Evolutionary conservation across 2,329 filamentous ascomycete genomes (phyloP).

Genomic region (Curvularia eragrostidis): DNA sequence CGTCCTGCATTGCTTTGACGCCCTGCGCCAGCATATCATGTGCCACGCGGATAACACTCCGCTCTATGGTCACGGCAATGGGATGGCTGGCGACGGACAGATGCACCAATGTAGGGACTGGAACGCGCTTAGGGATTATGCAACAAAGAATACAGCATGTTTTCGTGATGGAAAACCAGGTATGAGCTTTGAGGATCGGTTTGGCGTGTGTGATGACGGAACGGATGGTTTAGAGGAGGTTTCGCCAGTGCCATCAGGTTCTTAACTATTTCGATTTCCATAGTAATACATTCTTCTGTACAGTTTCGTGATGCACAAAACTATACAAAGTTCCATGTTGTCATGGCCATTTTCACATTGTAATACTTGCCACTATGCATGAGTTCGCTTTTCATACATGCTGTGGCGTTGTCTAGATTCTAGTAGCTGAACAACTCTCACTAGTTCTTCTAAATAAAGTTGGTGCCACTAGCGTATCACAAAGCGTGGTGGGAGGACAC

Average conservation of each 20-base stretch:
- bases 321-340: neutral
- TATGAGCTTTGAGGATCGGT: constrained; percentile 13
- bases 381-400: neutral
- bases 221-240: constrained; percentile 12
- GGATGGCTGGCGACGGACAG: constrained; percentile 25
- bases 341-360: neutral
- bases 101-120: constrained; percentile 23
- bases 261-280: neutral
- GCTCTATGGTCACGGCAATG: constrained; percentile 21
- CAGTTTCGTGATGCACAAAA: neutral
- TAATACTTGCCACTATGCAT: neutral
- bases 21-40: constrained; percentile 25
- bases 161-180: constrained; percentile 28
- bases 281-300: neutral
- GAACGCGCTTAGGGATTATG: constrained; percentile 23
- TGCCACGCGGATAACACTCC: constrained; percentile 31
- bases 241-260: neutral
- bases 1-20: constrained; percentile 26
- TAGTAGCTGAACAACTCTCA: neutral
- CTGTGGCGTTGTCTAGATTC: neutral
- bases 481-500: neutral
- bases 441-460: neutral
- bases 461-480: neutral
- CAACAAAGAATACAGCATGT: constrained; percentile 34
- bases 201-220: constrained; percentile 13